Conservation (phyloP, 768 basidiomycete species). For the Clitopilus hobsonii region DNA sequence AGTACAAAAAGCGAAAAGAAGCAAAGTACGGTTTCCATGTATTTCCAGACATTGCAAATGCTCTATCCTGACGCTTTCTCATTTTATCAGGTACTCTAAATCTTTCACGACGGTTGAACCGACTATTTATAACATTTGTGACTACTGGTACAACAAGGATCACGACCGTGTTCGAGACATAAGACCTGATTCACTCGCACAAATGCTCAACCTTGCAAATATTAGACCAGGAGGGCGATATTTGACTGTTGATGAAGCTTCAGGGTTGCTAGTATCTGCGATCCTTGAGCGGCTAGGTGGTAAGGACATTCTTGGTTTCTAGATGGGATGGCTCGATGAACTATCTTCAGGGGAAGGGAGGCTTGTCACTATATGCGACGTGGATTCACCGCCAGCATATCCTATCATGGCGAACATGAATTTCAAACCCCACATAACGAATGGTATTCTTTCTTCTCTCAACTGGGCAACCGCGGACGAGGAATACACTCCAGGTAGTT, state of each 20-base stretch:
- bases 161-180: slow-evolving; percentile 78
- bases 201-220: slow-evolving; percentile 81
- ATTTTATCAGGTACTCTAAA: slow-evolving; percentile 68
- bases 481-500: slow-evolving; percentile 65
- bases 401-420: slow-evolving; percentile 85
- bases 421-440: slow-evolving; percentile 53
- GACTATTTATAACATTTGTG: slow-evolving; percentile 80
- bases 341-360: slow-evolving; percentile 62
- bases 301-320: slow-evolving; percentile 18
- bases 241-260: slow-evolving; percentile 87
- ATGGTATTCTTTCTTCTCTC: slow-evolving; percentile 56
- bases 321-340: slow-evolving; percentile 2
- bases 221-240: slow-evolving; percentile 85
- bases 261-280: slow-evolving; percentile 81
- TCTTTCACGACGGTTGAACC: slow-evolving; percentile 85
- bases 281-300: slow-evolving; percentile 87
- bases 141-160: slow-evolving; percentile 86
- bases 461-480: slow-evolving; percentile 92
- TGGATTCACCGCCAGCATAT: slow-evolving; percentile 91
- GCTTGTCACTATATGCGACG: slow-evolving; percentile 80
- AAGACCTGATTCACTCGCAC: slow-evolving; percentile 83
- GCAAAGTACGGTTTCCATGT: slow-evolving; percentile 72
- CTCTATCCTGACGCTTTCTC: neutral
- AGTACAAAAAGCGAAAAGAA: slow-evolving; percentile 94
- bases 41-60: too few species aligned